Percentiles rank a stretch among this genome's conserved stretches.
These are phyloP conservation scores for Acer negundo DNA, from an alignment of 345 rosid genomes.

Conservation along the genomic window DNA sequence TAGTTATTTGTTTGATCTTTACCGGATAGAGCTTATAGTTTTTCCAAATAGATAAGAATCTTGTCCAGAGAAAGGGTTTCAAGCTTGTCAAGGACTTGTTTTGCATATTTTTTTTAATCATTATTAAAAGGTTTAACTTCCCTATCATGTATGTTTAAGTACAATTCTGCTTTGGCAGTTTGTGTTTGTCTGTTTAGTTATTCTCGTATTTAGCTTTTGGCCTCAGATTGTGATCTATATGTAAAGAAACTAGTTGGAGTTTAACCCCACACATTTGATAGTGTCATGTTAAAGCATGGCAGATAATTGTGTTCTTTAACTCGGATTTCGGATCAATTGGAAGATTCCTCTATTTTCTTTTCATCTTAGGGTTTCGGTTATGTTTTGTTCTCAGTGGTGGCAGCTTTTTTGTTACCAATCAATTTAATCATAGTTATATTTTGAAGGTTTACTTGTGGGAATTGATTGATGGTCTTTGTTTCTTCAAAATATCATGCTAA, in stretches of 20 bases:
- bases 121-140: slow-evolving; percentile 1
- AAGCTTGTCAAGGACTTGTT: slow-evolving; percentile 13
- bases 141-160: slow-evolving; percentile 8
- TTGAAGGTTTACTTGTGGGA: background rate
- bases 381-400: slow-evolving; percentile 14
- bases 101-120: background rate
- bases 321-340: slow-evolving; percentile 12
- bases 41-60: background rate
- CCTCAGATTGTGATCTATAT: slow-evolving; percentile 11
- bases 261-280: slow-evolving; percentile 10
- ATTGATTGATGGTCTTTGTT: background rate
- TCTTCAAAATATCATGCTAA: background rate
- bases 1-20: slow-evolving; percentile 8
- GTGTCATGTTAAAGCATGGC: slow-evolving; percentile 7
- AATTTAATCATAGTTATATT: background rate
- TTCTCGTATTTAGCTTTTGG: slow-evolving; percentile 9
- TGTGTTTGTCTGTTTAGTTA: slow-evolving; percentile 27
- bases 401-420: background rate
- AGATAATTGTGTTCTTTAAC: background rate
- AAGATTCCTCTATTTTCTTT: slow-evolving; percentile 22
- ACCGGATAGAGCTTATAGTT: background rate
- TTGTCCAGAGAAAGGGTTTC: slow-evolving; percentile 19
- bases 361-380: background rate
- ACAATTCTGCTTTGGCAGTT: slow-evolving; percentile 30
- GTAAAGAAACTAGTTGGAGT: slow-evolving; percentile 14